A percentile compares a stretch with the other conserved stretches of the same genome.
Conservation (phyloP, 768 basidiomycete species). For the Rhizopogon salebrosus region DNA sequence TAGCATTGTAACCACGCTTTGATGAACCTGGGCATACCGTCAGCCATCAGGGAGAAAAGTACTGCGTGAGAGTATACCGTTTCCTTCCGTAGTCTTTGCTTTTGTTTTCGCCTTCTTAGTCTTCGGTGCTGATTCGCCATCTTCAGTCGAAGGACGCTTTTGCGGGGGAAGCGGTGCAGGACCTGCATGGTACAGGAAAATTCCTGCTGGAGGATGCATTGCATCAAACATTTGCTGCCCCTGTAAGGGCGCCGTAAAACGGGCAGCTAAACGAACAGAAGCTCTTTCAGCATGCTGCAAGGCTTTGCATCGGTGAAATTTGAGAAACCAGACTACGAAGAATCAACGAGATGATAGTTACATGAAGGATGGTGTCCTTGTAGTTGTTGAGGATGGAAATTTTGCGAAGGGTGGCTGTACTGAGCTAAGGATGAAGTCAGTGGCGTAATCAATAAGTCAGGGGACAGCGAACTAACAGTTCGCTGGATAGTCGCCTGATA, state of each 20-base stretch:
- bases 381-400: constrained; percentile 26
- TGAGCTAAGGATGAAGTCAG: constrained; percentile 24
- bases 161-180: constrained; percentile 24
- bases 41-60: constrained; percentile 11
- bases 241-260: constrained; percentile 32
- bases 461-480: constrained; percentile 26
- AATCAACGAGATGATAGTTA: constrained; percentile 23
- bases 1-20: constrained; percentile 65
- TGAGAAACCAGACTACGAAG: constrained; percentile 16
- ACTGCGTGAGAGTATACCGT: constrained; percentile 18
- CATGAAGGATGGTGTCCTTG: constrained; percentile 24
- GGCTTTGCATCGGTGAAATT: constrained; percentile 26
- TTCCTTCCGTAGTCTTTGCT: constrained; percentile 28
- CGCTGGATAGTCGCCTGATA: constrained; percentile 38
- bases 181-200: constrained; percentile 25
- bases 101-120: constrained; percentile 43
- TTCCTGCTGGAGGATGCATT: constrained; percentile 23
- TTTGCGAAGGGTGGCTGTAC: constrained; percentile 28
- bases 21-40: constrained; percentile 30
- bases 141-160: constrained; percentile 35
- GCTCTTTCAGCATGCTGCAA: constrained; percentile 52
- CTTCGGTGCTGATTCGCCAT: constrained; percentile 37
- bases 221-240: constrained; percentile 28
- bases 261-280: constrained; percentile 55
- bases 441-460: constrained; percentile 4